A percentile compares a stretch with the other conserved stretches of the same genome.
phyloP scores from a whole-genome alignment of 768 basidiomycete genomes.

The Rossbeevera mucosa region DNA sequence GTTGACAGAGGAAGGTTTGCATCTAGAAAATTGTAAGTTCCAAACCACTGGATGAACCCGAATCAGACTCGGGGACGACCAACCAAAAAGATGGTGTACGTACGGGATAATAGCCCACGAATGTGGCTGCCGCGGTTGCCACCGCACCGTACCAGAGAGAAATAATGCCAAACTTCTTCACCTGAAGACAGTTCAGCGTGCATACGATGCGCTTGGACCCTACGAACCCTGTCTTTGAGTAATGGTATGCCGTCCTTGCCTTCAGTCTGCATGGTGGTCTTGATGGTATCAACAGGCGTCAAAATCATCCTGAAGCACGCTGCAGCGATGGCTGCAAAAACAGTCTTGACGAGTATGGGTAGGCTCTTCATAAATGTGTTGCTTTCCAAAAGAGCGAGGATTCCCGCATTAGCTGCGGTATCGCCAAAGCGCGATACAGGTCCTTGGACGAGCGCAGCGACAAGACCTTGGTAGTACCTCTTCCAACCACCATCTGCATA shows the following conservation, averaged over 20 bases:
- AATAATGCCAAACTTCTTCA: slow-evolving; percentile 70
- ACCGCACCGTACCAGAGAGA: slow-evolving; percentile 88
- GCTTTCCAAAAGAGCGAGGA: slow-evolving; percentile 77
- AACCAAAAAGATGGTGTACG: slow-evolving; percentile 18
- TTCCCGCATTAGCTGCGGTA: slow-evolving; percentile 91
- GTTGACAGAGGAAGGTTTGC: slow-evolving; percentile 54
- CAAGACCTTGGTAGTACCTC: slow-evolving; percentile 85
- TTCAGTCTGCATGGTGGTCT: slow-evolving; percentile 94
- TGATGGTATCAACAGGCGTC: slow-evolving; percentile 89
- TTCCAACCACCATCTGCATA: slow-evolving; percentile 75
- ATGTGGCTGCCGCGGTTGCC: slow-evolving; percentile 90
- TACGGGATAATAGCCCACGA: slow-evolving; percentile 88
- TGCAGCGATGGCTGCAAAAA: slow-evolving; percentile 73
- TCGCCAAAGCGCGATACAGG: slow-evolving; percentile 87
- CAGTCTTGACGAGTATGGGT: slow-evolving; percentile 65
- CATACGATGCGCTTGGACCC: background rate
- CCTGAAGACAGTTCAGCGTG: slow-evolving; percentile 34
- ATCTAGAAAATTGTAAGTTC: slow-evolving; percentile 79
- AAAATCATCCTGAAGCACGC: slow-evolving; percentile 88
- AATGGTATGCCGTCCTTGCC: slow-evolving; percentile 67
- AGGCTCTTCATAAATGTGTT: slow-evolving; percentile 66
- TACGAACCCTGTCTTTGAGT: slow-evolving; percentile 54
- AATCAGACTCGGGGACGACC: background rate
- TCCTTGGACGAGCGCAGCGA: slow-evolving; percentile 82
- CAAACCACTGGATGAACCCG: slow-evolving; percentile 61